A percentile compares a stretch with the other conserved stretches of the same genome.
Evolutionary conservation across 2,329 filamentous ascomycete genomes (phyloP).

Genomic region (Cadophora gregata): DNA sequence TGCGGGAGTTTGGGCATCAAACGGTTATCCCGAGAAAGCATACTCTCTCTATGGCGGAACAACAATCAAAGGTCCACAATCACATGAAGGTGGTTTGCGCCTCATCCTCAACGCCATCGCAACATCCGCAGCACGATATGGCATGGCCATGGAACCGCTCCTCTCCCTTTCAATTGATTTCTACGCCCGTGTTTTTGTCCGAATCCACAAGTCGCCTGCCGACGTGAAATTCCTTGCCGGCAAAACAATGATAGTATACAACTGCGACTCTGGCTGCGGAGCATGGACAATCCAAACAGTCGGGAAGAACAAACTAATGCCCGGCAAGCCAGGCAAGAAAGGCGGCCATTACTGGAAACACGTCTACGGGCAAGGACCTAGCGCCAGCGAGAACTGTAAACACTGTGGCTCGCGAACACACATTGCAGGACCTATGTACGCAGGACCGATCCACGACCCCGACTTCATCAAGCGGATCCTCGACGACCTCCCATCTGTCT

Average conservation of each 20-base stretch:
- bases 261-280: constrained; percentile 90
- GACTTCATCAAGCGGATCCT: constrained; percentile 83
- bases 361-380: constrained; percentile 73
- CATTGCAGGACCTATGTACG: constrained; percentile 93
- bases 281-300: constrained; percentile 86
- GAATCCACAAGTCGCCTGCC: constrained; percentile 77
- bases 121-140: constrained; percentile 81
- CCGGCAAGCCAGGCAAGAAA: constrained; percentile 76
- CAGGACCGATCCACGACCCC: constrained; percentile 82
- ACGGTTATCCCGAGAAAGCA: constrained; percentile 92
- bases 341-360: constrained; percentile 77
- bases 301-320: constrained; percentile 68
- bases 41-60: constrained; percentile 93
- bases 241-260: constrained; percentile 93
- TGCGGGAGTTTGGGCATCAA: constrained; percentile 91
- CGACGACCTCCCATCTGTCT: constrained; percentile 69
- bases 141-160: constrained; percentile 86
- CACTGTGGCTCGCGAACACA: constrained; percentile 91
- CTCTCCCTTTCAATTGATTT: constrained; percentile 96
- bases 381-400: constrained; percentile 69
- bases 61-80: constrained; percentile 82
- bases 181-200: constrained; percentile 88
- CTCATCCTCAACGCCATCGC: constrained; percentile 85
- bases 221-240: constrained; percentile 90
- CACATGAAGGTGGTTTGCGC: constrained; percentile 87